phyloP scores from a whole-genome alignment of 805 yeast genomes.

The Candida anglica region DNA sequence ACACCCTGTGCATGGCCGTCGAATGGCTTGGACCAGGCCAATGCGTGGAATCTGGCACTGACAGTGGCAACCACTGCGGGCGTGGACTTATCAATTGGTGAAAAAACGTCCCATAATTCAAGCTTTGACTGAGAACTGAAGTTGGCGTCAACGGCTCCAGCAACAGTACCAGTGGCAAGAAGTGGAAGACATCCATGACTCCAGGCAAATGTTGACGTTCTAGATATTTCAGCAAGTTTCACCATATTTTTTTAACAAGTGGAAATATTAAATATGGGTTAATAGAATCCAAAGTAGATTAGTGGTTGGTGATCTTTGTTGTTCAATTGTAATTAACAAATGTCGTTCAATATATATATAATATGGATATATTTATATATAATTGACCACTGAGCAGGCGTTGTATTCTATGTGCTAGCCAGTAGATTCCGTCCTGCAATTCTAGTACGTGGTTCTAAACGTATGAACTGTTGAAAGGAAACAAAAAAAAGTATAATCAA shows the following conservation, averaged over 20 bases:
- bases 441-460: no score
- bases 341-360: background rate
- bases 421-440: no score
- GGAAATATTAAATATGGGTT: background rate
- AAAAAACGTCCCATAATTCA: constrained; percentile 72
- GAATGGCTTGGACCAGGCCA: constrained; percentile 74
- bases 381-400: no score
- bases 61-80: constrained; percentile 35
- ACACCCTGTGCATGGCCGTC: constrained; percentile 47
- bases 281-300: no score
- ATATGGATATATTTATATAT: no score
- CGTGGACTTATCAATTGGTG: constrained; percentile 22
- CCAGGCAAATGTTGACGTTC: constrained; percentile 97
- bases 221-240: constrained; percentile 74
- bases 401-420: no score
- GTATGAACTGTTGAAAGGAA: no score
- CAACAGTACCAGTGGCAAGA: constrained; percentile 89
- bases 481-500: no score
- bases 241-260: constrained; percentile 46
- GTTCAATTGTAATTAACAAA: background rate
- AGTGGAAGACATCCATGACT: constrained; percentile 71
- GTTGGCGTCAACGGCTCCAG: constrained; percentile 90
- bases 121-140: constrained; percentile 76
- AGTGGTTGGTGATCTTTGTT: background rate
- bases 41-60: constrained; percentile 56